Evolutionary conservation across 2,329 filamentous ascomycete species (phyloP).

Genomic region (Neofusicoccum kwambonambiense): DNA sequence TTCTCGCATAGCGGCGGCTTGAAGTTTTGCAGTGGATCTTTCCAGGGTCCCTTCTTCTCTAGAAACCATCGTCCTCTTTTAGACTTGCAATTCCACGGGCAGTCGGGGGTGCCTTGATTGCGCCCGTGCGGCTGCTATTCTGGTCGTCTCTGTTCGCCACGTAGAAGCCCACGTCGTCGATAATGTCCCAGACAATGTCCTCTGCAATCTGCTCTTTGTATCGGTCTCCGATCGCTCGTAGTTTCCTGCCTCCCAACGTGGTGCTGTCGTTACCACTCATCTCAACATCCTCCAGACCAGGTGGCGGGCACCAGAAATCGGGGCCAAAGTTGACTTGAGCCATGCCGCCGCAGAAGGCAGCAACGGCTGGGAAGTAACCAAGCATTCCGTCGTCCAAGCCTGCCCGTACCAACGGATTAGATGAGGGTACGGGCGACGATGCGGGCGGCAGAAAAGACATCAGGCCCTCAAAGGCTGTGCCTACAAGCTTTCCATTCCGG

Average conservation of each 20-base stretch:
- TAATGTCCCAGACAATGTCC: slow-evolving; percentile 86
- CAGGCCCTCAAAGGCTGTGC: slow-evolving; percentile 83
- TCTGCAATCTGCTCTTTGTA: slow-evolving; percentile 94
- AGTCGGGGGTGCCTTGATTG: slow-evolving; percentile 35
- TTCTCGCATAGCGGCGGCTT: slow-evolving; percentile 3
- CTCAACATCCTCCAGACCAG: slow-evolving; percentile 48
- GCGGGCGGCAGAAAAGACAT: slow-evolving; percentile 90
- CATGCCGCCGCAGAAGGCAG: slow-evolving; percentile 85
- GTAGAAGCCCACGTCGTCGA: slow-evolving; percentile 94
- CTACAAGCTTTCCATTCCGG: slow-evolving; percentile 86
- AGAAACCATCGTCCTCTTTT: slow-evolving; percentile 17
- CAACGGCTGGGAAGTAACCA: slow-evolving; percentile 92
- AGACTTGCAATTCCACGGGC: slow-evolving; percentile 31
- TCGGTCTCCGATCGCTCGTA: slow-evolving; percentile 69
- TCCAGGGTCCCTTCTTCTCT: slow-evolving; percentile 1
- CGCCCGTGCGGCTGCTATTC: slow-evolving; percentile 15
- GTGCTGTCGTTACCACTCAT: slow-evolving; percentile 29
- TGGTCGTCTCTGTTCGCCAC: slow-evolving; percentile 57
- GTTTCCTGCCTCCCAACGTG: slow-evolving; percentile 27
- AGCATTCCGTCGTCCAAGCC: slow-evolving; percentile 92
- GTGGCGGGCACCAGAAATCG: slow-evolving; percentile 85
- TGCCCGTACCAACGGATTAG: slow-evolving; percentile 51
- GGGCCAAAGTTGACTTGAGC: slow-evolving; percentile 94
- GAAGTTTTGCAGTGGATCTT: background rate
- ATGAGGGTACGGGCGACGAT: slow-evolving; percentile 67